Percentiles rank a stretch among this genome's conserved stretches.
Conservation (phyloP, 345 rosid genomes). For the Gossypium turneri region DNA sequence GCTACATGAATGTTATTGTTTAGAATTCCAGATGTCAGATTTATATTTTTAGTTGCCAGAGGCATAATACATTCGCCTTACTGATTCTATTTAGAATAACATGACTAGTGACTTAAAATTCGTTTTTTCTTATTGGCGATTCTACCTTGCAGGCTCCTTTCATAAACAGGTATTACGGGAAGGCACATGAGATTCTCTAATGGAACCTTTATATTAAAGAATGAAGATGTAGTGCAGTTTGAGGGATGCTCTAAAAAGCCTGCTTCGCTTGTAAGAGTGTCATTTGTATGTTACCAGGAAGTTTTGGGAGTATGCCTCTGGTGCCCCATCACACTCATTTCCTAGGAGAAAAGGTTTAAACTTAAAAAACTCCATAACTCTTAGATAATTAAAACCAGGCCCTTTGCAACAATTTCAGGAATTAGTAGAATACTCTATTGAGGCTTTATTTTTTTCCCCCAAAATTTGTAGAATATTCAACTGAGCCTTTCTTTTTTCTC, state of each 20-base stretch:
- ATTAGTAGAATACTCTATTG: not conserved
- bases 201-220: not conserved
- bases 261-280: not conserved
- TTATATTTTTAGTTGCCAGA: not conserved
- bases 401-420: not conserved
- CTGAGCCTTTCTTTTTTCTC: not conserved
- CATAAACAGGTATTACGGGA: slow-evolving; percentile 88
- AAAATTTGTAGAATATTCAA: not conserved
- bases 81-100: not conserved
- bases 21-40: not conserved
- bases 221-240: not conserved
- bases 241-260: not conserved
- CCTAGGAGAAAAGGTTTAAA: not conserved
- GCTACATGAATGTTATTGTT: not conserved
- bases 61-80: not conserved
- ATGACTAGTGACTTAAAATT: not conserved
- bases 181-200: slow-evolving; percentile 76
- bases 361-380: slow-evolving; percentile 12
- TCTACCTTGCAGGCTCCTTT: slow-evolving; percentile 56
- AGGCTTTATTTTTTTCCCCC: not conserved
- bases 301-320: slow-evolving; percentile 14
- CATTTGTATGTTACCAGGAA: not conserved
- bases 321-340: slow-evolving; percentile 7
- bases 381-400: not conserved
- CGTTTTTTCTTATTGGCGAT: not conserved